Evolutionary conservation across 805 yeast genomes (phyloP).

Genomic region (Cyberlindnera suaveolens): DNA sequence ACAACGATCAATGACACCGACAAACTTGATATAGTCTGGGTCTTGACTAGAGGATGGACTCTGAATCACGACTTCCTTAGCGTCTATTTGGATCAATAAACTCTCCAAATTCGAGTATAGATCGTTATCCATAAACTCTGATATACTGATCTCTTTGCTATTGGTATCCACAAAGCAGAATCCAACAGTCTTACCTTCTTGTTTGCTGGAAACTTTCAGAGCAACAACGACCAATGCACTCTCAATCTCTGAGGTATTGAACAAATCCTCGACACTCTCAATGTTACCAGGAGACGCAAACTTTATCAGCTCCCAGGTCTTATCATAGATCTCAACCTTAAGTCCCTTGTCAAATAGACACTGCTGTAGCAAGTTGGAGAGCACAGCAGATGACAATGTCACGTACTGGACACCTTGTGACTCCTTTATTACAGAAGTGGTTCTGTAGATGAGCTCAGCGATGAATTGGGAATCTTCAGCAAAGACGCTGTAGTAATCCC

Average conservation of each 20-base stretch:
- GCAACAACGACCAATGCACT: constrained; percentile 49
- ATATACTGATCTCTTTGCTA: constrained; percentile 56
- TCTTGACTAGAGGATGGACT: constrained; percentile 30
- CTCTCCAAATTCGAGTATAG: constrained; percentile 82
- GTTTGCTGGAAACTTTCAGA: constrained; percentile 27
- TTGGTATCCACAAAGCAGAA: constrained; percentile 75
- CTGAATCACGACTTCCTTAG: constrained; percentile 74
- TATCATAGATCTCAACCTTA: constrained; percentile 77
- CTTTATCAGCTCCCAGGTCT: constrained; percentile 48
- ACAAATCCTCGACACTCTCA: constrained; percentile 66
- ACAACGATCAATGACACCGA: constrained; percentile 71
- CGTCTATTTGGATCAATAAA: constrained; percentile 79
- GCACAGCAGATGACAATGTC: constrained; percentile 72
- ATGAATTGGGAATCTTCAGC: constrained; percentile 74
- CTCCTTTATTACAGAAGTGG: constrained; percentile 72
- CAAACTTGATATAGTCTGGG: constrained; percentile 56
- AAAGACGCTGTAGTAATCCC: constrained; percentile 73
- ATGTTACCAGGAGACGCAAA: constrained; percentile 90
- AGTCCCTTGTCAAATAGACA: constrained; percentile 65
- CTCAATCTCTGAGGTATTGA: constrained; percentile 37
- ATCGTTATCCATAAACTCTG: constrained; percentile 85
- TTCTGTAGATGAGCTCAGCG: constrained; percentile 80
- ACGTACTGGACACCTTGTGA: constrained; percentile 52
- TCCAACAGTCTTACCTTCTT: constrained; percentile 53
- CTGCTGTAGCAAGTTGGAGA: constrained; percentile 55